phyloP scores from a whole-genome alignment of 495 filamentous ascomycete species.

The Penicillium tannophilum region DNA sequence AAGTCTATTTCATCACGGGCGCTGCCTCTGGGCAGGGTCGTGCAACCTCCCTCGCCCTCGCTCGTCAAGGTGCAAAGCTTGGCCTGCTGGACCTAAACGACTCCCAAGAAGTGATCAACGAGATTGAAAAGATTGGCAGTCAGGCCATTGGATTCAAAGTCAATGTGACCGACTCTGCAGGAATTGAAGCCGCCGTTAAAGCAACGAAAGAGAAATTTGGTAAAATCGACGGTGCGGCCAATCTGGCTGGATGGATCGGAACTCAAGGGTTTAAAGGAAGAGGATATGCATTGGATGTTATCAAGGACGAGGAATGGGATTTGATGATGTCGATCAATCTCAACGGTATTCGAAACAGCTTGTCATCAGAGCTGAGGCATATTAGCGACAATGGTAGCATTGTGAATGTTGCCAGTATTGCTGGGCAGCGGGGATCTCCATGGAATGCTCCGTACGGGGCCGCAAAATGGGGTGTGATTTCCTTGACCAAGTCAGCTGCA shows the following conservation, averaged over 20 bases:
- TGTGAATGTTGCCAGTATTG: background rate
- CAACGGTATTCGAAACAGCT: background rate
- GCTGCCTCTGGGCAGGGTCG: background rate
- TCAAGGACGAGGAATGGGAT: background rate
- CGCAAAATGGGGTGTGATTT: conserved; percentile 3
- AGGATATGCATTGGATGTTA: background rate
- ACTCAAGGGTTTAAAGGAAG: background rate
- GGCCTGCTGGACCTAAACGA: background rate
- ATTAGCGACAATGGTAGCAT: background rate
- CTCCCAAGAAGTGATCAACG: background rate
- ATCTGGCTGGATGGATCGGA: background rate
- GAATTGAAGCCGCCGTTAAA: background rate
- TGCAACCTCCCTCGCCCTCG: background rate
- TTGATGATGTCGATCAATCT: background rate
- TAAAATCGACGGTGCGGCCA: background rate
- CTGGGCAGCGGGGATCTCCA: background rate
- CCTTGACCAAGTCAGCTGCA: conserved; percentile 2
- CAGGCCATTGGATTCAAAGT: background rate
- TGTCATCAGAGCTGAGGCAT: background rate
- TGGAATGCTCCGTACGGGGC: conserved; percentile 1
- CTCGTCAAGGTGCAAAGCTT: background rate
- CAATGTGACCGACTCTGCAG: background rate
- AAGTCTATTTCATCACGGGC: background rate
- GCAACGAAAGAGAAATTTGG: background rate
- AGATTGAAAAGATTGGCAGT: background rate